Base-by-base conservation (phyloP, 257 asterid species). In the Nicotiana benthamiana region DNA sequence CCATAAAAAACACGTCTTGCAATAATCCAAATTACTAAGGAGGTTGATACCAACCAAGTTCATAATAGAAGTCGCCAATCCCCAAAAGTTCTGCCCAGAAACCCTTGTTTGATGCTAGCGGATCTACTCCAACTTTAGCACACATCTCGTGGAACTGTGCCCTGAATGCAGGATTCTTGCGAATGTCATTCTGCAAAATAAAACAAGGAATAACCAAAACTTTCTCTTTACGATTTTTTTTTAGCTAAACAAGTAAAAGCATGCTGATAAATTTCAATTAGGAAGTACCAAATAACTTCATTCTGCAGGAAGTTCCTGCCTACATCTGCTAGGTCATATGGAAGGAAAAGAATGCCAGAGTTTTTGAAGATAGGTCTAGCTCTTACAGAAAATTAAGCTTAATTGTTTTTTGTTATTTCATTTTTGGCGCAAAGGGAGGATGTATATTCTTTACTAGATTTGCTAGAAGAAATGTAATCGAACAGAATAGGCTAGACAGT, bases 81-180 rank as follows among this genome's bases (percentile, higher is more conserved):
- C 99, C 98, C 86, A 96, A 83, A 20, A 96, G 83, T 90, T 96
- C 99, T 26, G 98, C 99, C 99, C 99, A 96, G 87, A 96, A 94
- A 80, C 99, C 99, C 82, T 96, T 96, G 85, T 96, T 96, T 6
- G 99, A 96, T 79, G 99, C 99, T 83, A 96, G 88, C 22, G 99
- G 99, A 83, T 96, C 99, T 60, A 96, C 99, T 83, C 99, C 99
- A 11, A 96, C 97, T 85, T 96, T 96, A 79, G 99, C 95, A 87
- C 99, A 94, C 99, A 96, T 96, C 93, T 96, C 99, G 64, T 96
- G 99, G 72, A 96, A 96, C 83, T 96, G 99, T 16, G 99, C 87
- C 48, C 99, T 88, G 84, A 96, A 96, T 64, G 97, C 93, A 43
- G 99, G 99, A 67, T 96, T 94, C 91, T 94, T 94, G 82, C 95